Percentiles rank a stretch among this genome's conserved stretches.
These are phyloP conservation scores for Trebouxia sp. DNA, from an alignment of 139 green algal genomes.

Conservation along the genomic window DNA sequence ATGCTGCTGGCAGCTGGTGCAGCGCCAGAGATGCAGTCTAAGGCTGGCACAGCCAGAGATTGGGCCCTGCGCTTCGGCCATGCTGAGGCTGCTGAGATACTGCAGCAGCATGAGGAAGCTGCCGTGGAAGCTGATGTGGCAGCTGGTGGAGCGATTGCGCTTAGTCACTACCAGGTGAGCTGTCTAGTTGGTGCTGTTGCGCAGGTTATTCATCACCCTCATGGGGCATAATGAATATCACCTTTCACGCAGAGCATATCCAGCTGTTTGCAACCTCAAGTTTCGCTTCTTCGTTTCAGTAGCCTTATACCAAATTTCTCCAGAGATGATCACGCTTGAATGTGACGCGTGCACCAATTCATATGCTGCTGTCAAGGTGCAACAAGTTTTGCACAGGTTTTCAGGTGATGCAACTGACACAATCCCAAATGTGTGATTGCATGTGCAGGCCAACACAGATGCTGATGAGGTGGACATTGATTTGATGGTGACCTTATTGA, in stretches of 20 bases:
- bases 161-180: conserved; percentile 38
- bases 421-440: too few species aligned
- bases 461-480: conserved; percentile 64
- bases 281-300: too few species aligned
- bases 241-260: too few species aligned
- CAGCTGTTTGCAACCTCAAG: too few species aligned
- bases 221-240: too few species aligned
- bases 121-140: conserved; percentile 28
- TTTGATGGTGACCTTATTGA: conserved; percentile 50
- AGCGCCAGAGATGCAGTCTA: conserved; percentile 41
- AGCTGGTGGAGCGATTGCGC: conserved; percentile 41
- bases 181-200: too few species aligned
- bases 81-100: conserved; percentile 39
- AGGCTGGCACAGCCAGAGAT: conserved; percentile 55
- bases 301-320: too few species aligned
- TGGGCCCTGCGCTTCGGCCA: conserved; percentile 66
- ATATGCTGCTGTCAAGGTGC: too few species aligned
- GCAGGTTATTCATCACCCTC: neutral
- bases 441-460: conserved; percentile 44
- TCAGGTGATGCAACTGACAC: too few species aligned
- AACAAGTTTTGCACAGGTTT: too few species aligned
- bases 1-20: conserved; percentile 72
- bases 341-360: too few species aligned
- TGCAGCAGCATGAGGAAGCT: conserved; percentile 40
- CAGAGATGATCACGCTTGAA: too few species aligned